Percentiles rank a stretch among this genome's conserved stretches.
Evolutionary conservation across 306 rosid genomes (phyloP).

Genomic region (Lathyrus sativus): DNA sequence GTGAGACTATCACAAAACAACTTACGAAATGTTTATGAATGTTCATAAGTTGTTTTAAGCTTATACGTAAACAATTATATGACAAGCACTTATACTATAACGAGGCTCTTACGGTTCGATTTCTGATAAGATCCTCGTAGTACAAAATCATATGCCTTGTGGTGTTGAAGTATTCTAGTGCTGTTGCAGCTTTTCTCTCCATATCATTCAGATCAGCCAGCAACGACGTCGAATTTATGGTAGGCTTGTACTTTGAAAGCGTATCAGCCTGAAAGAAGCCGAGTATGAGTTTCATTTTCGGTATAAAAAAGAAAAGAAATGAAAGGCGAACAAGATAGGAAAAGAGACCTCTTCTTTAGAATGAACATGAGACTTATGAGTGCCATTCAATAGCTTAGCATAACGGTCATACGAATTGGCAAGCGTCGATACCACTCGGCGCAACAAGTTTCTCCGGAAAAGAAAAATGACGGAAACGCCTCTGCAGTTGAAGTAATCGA

Average conservation of each 20-base stretch:
- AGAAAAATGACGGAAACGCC: slow-evolving; percentile 81
- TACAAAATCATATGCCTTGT: slow-evolving; percentile 73
- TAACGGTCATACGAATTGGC: slow-evolving; percentile 87
- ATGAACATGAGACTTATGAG: slow-evolving; percentile 95
- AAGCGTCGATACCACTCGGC: slow-evolving; percentile 73
- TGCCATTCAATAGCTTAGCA: slow-evolving; percentile 87
- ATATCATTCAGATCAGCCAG: slow-evolving; percentile 62
- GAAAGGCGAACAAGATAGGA: slow-evolving; percentile 24
- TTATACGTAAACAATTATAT: not conserved
- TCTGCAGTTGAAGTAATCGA: slow-evolving; percentile 69
- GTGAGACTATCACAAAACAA: not conserved
- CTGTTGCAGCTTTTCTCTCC: slow-evolving; percentile 61
- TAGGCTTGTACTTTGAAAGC: slow-evolving; percentile 78
- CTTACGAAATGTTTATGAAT: not conserved
- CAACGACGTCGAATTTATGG: slow-evolving; percentile 59
- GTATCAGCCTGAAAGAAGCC: slow-evolving; percentile 64
- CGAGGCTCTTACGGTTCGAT: slow-evolving; percentile 60
- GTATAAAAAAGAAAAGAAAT: not conserved
- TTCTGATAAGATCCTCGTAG: slow-evolving; percentile 76
- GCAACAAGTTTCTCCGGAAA: slow-evolving; percentile 75
- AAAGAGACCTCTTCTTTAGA: slow-evolving; percentile 68
- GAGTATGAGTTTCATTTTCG: slow-evolving; percentile 30
- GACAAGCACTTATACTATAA: not conserved
- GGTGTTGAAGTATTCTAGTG: slow-evolving; percentile 63
- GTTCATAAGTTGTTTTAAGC: not conserved